Evolutionary conservation across 2,329 filamentous ascomycete species (phyloP), one percentile per base, ranked within the genome.

Genomic region (Botrytis squamosa): DNA sequence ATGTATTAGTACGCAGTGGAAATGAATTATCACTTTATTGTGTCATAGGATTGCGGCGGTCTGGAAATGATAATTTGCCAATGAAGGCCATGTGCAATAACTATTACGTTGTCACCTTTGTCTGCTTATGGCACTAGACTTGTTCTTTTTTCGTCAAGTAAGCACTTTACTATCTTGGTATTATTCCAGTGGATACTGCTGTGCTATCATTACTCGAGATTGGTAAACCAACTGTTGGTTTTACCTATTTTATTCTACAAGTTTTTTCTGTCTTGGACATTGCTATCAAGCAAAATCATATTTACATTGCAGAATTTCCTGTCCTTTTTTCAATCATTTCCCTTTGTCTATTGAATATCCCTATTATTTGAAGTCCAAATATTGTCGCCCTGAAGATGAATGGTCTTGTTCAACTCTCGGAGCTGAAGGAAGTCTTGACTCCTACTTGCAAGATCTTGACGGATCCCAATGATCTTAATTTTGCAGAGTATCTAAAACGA

Each of bases 401-500:
- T 70, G 9, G 25, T 60, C n/a, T 70, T 9, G 3, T 14, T 20
- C 33, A 72, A 33, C 25, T 72, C 22, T 25, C 42, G 3, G 20
- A 42, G 14, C 22, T 73, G 18, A 20, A 62, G 16, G 22, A 25
- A 10, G 40, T 20, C 14, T n/a, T 68, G n/a, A 25, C 38, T 33
- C 33, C 63, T 7, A 36, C 42, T 25, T 38, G n/a, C 14, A 40
- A 60, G 36, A 72, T 72, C 49, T 49, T 72, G 18, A 60, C 63
- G 1, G 70, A 69, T 40, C 38, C 64, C 12, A 40, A 25, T 14
- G 42, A 63, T 69, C 3, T n/a, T 8, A 22, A 44, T 18, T 76
- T 76, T 52, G 33, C 71, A 20, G 59, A 72, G 25, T 68, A 72
- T 38, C 9, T 63, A 14, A 60, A 71, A 29, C 71, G 75, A 63